Evolutionary conservation across 2,329 filamentous ascomycete genomes (phyloP).

Genomic region (Calonectria ilicicola): DNA sequence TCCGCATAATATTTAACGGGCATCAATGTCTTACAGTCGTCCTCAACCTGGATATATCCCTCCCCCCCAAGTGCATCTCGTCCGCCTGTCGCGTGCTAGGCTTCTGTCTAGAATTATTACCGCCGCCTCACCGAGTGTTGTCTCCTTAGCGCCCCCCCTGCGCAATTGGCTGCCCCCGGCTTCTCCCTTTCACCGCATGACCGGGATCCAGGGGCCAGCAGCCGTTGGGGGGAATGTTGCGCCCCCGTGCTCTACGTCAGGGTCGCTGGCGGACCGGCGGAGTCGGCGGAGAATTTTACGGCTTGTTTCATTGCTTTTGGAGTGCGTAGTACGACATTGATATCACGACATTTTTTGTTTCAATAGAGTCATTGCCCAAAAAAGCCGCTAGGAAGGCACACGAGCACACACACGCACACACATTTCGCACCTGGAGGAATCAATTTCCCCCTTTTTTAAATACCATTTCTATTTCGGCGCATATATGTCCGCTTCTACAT

Average conservation of each 20-base stretch:
- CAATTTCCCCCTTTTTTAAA: neutral
- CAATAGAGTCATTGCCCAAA: neutral
- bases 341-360: conserved; percentile 11
- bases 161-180: neutral
- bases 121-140: conserved; percentile 2
- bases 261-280: neutral
- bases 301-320: neutral
- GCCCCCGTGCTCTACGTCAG: neutral
- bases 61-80: neutral
- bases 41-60: neutral
- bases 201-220: neutral
- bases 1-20: neutral
- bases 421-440: neutral
- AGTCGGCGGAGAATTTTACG: neutral
- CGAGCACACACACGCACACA: neutral
- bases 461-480: neutral
- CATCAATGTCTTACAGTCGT: neutral
- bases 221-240: neutral
- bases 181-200: conserved; percentile 8
- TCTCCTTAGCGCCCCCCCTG: neutral
- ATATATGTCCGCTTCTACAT: neutral
- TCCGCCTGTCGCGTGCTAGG: neutral
- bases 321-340: conserved; percentile 1
- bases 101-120: neutral
- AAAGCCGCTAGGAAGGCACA: neutral